These are phyloP conservation scores for Piloderma croceum DNA, from an alignment of 768 basidiomycete genomes.

Conservation along the genomic window DNA sequence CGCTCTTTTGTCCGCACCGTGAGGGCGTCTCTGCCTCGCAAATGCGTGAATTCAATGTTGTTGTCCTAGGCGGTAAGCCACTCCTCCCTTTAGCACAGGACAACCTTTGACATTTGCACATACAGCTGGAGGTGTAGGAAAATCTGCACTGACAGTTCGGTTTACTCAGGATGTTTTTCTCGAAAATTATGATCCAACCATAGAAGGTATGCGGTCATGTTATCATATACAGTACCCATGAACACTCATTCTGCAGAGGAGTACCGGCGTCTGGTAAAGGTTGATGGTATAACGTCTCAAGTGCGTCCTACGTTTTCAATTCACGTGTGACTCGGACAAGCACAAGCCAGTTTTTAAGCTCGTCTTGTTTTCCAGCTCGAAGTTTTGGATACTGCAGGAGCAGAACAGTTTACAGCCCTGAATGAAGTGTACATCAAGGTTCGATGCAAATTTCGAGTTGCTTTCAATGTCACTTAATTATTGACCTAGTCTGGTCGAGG, in stretches of 20 bases:
- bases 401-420: constrained; percentile 78
- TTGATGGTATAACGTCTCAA: constrained; percentile 58
- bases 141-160: constrained; percentile 69
- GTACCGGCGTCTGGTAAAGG: constrained; percentile 58
- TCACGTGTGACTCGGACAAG: constrained; percentile 1
- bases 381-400: constrained; percentile 77
- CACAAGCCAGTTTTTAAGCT: constrained; percentile 2
- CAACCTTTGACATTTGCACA: constrained; percentile 7
- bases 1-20: too few species aligned
- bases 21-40: too few species aligned
- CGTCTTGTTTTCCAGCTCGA: constrained; percentile 48
- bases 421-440: constrained; percentile 84
- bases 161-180: neutral
- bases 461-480: neutral
- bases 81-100: constrained; percentile 4
- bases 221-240: neutral
- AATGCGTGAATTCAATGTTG: constrained; percentile 74
- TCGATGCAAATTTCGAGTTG: neutral
- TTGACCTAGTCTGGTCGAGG: constrained; percentile 56
- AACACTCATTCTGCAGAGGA: constrained; percentile 45
- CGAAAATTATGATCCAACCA: constrained; percentile 70
- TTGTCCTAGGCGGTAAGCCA: constrained; percentile 73
- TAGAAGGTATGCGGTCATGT: constrained; percentile 53
- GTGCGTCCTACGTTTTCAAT: constrained; percentile 36
- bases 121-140: constrained; percentile 82